phyloP scores from a whole-genome alignment of 208 protist species.

The Acanthamoeba triangularis region DNA sequence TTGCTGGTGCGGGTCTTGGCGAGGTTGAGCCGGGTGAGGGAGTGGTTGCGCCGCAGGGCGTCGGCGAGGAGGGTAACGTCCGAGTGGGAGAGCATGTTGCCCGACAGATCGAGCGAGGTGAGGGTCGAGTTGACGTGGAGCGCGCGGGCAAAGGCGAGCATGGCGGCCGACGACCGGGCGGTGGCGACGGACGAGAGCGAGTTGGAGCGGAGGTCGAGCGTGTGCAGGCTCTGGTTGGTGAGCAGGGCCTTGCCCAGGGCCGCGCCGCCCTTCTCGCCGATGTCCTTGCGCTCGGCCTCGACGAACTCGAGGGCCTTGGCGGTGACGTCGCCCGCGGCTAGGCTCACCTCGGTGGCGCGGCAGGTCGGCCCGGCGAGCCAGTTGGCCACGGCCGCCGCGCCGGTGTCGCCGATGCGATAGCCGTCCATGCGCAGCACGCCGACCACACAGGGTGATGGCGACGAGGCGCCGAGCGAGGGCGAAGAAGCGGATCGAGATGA shows the following conservation, averaged over 20 bases:
- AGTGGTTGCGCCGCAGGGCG: slow-evolving; percentile 42
- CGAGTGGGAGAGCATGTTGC: slow-evolving; percentile 22
- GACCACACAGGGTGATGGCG: background rate
- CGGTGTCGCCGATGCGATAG: slow-evolving; percentile 22
- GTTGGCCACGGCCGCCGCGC: slow-evolving; percentile 22
- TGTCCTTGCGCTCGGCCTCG: slow-evolving; percentile 56
- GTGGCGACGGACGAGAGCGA: background rate
- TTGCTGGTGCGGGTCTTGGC: slow-evolving; percentile 60
- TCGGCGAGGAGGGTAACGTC: slow-evolving; percentile 44
- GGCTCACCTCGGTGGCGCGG: background rate
- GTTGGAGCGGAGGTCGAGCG: slow-evolving; percentile 50
- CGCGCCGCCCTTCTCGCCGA: slow-evolving; percentile 60
- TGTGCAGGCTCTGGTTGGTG: slow-evolving; percentile 4
- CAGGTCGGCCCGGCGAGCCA: slow-evolving; percentile 7
- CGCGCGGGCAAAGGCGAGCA: background rate
- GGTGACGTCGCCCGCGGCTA: slow-evolving; percentile 23
- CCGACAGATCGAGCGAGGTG: slow-evolving; percentile 62
- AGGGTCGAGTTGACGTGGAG: slow-evolving; percentile 49
- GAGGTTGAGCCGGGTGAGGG: slow-evolving; percentile 19
- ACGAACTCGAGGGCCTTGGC: slow-evolving; percentile 71
- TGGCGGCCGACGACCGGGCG: background rate
- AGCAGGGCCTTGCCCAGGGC: slow-evolving; percentile 29
- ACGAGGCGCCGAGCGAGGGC: background rate
- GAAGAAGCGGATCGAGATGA: background rate
- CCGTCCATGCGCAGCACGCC: slow-evolving; percentile 31